A percentile compares a stretch with the other conserved stretches of the same genome.
phyloP scores from a whole-genome alignment of 139 green algal species.

The Chlorella vulgaris region DNA sequence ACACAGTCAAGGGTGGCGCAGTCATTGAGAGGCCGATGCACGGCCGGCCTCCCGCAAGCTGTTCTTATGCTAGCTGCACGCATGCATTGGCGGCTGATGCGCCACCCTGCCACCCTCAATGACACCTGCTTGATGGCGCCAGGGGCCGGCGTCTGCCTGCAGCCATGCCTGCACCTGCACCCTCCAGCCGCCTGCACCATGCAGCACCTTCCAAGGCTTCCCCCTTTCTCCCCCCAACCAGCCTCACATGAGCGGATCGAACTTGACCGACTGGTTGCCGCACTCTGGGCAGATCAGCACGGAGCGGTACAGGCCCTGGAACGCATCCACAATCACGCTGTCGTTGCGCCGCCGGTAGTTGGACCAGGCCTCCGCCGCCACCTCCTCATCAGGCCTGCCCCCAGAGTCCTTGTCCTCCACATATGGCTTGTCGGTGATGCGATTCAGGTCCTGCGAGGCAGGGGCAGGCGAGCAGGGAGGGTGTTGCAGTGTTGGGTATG shows the following conservation, averaged over 20 bases:
- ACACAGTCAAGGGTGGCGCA: neutral
- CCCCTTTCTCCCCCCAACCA: too few species aligned
- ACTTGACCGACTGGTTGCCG: slow-evolving; percentile 77
- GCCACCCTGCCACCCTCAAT: too few species aligned
- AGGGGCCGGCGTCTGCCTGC: neutral
- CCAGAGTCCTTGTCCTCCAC: slow-evolving; percentile 83
- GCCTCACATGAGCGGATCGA: slow-evolving; percentile 92
- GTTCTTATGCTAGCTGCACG: too few species aligned
- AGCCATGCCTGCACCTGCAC: neutral
- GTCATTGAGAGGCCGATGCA: neutral
- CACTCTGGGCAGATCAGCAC: slow-evolving; percentile 57
- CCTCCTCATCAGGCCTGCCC: slow-evolving; percentile 77
- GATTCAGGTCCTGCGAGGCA: slow-evolving; percentile 90
- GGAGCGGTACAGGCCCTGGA: slow-evolving; percentile 66
- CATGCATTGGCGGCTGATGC: too few species aligned
- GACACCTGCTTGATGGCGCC: too few species aligned
- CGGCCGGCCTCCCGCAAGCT: neutral
- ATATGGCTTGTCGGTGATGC: slow-evolving; percentile 92
- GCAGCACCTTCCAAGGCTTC: neutral
- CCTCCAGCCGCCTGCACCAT: neutral
- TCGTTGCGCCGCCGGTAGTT: slow-evolving; percentile 90
- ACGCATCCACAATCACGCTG: slow-evolving; percentile 90
- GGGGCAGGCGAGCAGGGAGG: neutral
- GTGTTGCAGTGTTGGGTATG: too few species aligned
- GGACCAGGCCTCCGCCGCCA: slow-evolving; percentile 83